phyloP scores from a whole-genome alignment of 2,329 filamentous ascomycete species.

The Ceratocystis destructans region DNA sequence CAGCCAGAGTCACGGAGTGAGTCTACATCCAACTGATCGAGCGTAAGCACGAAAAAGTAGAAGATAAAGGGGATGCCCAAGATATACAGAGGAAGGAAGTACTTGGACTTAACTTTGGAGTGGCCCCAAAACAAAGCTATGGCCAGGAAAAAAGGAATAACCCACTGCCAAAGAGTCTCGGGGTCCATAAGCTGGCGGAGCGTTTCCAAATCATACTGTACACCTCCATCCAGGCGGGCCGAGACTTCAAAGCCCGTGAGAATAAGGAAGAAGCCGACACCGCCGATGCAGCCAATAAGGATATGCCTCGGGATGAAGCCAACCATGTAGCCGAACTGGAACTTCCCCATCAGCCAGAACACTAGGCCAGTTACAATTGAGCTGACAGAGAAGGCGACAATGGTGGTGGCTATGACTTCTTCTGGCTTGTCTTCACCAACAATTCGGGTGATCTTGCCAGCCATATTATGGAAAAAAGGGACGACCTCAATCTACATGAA shows the following conservation, averaged over 20 bases:
- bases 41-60: constrained; percentile 59
- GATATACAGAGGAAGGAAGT: constrained; percentile 78
- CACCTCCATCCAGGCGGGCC: constrained; percentile 69
- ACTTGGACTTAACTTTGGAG: constrained; percentile 63
- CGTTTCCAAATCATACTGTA: constrained; percentile 68
- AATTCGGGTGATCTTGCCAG: constrained; percentile 63
- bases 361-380: constrained; percentile 81
- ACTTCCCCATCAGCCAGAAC: constrained; percentile 81
- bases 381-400: constrained; percentile 79
- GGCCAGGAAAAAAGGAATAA: constrained; percentile 62
- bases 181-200: constrained; percentile 57
- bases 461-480: constrained; percentile 98
- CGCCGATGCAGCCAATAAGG: constrained; percentile 90
- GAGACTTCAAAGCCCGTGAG: constrained; percentile 89
- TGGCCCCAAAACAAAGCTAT: constrained; percentile 64
- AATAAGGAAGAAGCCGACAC: constrained; percentile 88
- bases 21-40: constrained; percentile 54
- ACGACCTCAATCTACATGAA: constrained; percentile 71
- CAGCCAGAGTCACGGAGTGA: constrained; percentile 62
- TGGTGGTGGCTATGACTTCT: constrained; percentile 84
- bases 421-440: constrained; percentile 71
- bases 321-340: constrained; percentile 79
- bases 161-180: constrained; percentile 72
- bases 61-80: constrained; percentile 62
- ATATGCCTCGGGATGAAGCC: constrained; percentile 97